Conservation (phyloP, 176 grass and related monocot species). For the Guadua angustifolia region DNA sequence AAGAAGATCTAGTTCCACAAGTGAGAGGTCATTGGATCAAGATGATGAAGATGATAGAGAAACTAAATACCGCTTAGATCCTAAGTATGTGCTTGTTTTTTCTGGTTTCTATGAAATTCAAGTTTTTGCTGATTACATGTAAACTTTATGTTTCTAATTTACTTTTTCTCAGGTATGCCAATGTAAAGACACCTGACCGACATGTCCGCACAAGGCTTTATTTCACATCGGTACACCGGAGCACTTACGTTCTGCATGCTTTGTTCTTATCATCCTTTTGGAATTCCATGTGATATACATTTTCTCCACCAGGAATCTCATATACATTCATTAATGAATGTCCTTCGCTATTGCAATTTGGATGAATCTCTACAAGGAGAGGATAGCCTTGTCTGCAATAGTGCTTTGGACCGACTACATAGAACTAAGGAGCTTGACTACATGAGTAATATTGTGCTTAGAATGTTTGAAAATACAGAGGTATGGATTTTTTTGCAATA, state of each 20-base stretch:
- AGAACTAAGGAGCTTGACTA: conserved; percentile 96
- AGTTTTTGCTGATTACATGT: conserved; percentile 19
- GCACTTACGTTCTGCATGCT: conserved; percentile 19
- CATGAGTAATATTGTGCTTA: conserved; percentile 96
- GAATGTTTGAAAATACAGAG: conserved; percentile 98
- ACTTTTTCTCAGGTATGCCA: conserved; percentile 84
- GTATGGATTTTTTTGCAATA: conserved; percentile 51
- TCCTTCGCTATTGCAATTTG: conserved; percentile 95
- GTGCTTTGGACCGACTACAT: conserved; percentile 81
- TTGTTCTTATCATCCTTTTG: conserved; percentile 37
- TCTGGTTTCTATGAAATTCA: background rate
- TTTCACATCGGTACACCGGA: conserved; percentile 81
- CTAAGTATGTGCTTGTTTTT: conserved; percentile 64
- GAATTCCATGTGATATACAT: conserved; percentile 34
- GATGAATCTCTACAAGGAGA: conserved; percentile 89
- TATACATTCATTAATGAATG: conserved; percentile 99
- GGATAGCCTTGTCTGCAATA: conserved; percentile 89
- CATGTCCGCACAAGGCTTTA: conserved; percentile 99
- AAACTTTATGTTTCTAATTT: conserved; percentile 41
- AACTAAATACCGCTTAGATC: conserved; percentile 98
- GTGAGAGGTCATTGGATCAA: conserved; percentile 80
- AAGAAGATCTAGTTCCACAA: conserved; percentile 70
- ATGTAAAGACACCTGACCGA: conserved; percentile 93
- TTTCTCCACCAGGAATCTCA: conserved; percentile 83
- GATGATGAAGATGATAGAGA: conserved; percentile 97